Conservation (phyloP, 331 rosid species). For the Ulmus americana region DNA sequence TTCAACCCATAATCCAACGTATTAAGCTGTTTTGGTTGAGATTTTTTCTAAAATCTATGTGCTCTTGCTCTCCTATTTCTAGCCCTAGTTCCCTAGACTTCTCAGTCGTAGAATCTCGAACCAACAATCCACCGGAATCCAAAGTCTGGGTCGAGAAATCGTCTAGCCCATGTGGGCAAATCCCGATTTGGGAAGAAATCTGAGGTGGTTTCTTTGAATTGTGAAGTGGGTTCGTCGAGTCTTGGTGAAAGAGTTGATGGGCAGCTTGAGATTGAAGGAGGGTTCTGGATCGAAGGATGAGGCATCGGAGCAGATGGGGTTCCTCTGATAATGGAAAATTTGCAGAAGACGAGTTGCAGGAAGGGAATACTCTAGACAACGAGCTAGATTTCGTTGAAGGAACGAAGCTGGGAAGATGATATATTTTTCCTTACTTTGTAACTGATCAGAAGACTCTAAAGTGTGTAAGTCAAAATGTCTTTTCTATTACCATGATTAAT, state of each 20-base stretch:
- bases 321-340: no score
- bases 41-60: no score
- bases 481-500: constrained; percentile 6
- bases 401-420: constrained; percentile 81
- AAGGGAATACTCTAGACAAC: constrained; percentile 83
- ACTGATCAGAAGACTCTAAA: constrained; percentile 75
- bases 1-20: no score
- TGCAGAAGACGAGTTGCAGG: constrained; percentile 32
- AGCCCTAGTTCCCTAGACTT: no score
- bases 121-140: no score
- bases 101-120: no score
- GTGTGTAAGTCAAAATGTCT: constrained; percentile 58
- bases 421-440: constrained; percentile 83
- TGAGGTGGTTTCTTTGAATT: constrained; percentile 3
- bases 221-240: background rate
- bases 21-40: no score
- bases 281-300: constrained; percentile 20
- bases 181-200: no score
- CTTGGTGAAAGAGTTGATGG: background rate
- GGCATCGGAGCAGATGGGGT: no score
- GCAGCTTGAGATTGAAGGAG: background rate
- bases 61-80: no score
- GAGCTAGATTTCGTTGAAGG: constrained; percentile 97
- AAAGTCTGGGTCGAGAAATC: no score
- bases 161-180: no score